Evolutionary conservation across 306 rosid genomes (phyloP).

Genomic region (Potentilla sterilis): DNA sequence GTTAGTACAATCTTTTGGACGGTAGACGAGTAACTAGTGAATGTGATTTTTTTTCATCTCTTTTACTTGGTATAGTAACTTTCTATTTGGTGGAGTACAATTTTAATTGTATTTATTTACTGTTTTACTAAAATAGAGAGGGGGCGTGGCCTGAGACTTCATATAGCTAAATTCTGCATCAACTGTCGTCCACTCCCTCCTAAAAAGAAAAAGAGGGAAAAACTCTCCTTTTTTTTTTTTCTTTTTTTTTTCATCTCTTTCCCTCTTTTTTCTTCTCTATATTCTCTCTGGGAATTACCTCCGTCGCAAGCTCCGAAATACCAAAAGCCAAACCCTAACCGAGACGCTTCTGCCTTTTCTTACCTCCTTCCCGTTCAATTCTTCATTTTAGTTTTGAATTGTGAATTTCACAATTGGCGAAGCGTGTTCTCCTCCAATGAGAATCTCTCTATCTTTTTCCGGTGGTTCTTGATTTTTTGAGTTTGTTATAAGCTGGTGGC

Average conservation of each 20-base stretch:
- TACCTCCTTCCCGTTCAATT: not conserved
- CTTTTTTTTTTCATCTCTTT: not conserved
- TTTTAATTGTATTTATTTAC: not conserved
- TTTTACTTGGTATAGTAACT: not conserved
- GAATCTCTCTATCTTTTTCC: slow-evolving; percentile 40
- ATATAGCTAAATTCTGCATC: not conserved
- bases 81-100: not conserved
- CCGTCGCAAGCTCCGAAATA: slow-evolving; percentile 48
- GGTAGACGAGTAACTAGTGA: not conserved
- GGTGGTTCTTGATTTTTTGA: no score
- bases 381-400: not conserved
- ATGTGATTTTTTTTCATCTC: no score
- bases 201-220: not conserved
- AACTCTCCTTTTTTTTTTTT: no score
- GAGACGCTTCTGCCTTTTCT: not conserved
- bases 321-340: slow-evolving; percentile 29
- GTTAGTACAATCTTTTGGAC: not conserved
- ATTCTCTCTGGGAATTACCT: slow-evolving; percentile 50
- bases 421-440: slow-evolving; percentile 49
- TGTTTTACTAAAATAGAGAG: not conserved
- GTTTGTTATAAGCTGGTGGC: slow-evolving; percentile 10
- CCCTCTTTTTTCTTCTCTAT: not conserved
- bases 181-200: not conserved
- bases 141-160: not conserved
- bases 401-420: slow-evolving; percentile 10